Base-by-base conservation (phyloP, 441 rosid species). In the Arabidopsis lyrata region DNA sequence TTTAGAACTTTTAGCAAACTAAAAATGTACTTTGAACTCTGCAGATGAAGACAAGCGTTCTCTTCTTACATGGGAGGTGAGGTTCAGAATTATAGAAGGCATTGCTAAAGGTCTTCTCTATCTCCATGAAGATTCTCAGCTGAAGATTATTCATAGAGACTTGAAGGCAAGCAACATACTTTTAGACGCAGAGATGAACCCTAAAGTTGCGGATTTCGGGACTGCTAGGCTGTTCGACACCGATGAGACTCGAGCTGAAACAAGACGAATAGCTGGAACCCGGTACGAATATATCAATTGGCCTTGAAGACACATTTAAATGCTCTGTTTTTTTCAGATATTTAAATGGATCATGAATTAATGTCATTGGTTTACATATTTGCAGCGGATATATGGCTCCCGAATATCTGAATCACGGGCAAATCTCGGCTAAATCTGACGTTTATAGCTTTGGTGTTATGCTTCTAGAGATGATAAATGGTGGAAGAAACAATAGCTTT, bases 201-300 rank as follows among this genome's bases (percentile, higher is more conserved):
- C 80, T 45, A 76, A 76, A 70, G 71, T 77, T 38, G 76, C 80
- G 41, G 80, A 71, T 14, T 77, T 77, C 66, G 77, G 80, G 32
- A 77, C 68, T 66, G 73, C 80, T 5, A 72, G 80, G 68, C 16
- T 77, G 53, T 77, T 77, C 1, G 49, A 77, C 20, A 15, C 39
- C 24, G 77, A 77, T 4, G 77, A 66, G 48, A 77, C 80, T 59
- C 68, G 77, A 41, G 69, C 73, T 34, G 59, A 71, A 59, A 77
- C 80, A 2, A 66, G 41, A 53, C 38, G 73, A 65, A 70, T 71
- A 3, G 73, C 62, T 57, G 77, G 77, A 63, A 76, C 78, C 18
- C 57, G 70, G 74, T 75, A 50, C 35, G 64, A 12, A 2, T 6
- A 70, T 36, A 48, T 15, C 50, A 24, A 38, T 36, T 18, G 49